Conservation (phyloP, 306 rosid genomes). For the Pyrus betulifolia region DNA sequence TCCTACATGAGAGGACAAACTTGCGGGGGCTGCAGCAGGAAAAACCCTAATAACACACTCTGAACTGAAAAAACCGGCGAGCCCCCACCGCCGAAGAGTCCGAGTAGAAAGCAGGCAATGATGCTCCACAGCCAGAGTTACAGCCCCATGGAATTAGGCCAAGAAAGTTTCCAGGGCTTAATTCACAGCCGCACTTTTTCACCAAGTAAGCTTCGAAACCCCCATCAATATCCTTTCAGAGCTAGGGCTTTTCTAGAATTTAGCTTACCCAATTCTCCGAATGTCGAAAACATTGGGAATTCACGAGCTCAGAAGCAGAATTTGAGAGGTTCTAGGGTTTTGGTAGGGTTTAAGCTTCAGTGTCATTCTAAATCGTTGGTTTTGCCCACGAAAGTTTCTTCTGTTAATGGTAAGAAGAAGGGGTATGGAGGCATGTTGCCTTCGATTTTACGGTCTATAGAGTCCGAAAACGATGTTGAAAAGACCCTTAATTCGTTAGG, state of each 20-base stretch:
- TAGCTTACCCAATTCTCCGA: conserved; percentile 1
- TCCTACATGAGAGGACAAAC: neutral
- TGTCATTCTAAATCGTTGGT: conserved; percentile 33
- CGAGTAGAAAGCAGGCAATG: neutral
- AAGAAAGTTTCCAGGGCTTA: conserved; percentile 25
- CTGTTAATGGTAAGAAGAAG: conserved; percentile 25
- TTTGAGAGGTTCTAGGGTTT: conserved; percentile 18
- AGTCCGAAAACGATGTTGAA: conserved; percentile 29
- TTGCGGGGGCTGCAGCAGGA: neutral
- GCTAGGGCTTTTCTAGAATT: conserved; percentile 26
- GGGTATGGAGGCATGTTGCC: conserved; percentile 45
- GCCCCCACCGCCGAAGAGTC: neutral
- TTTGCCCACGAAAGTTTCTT: conserved; percentile 21
- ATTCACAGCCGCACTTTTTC: conserved; percentile 14
- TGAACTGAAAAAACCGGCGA: conserved; percentile 1
- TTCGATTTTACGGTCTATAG: conserved; percentile 42
- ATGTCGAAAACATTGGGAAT: neutral
- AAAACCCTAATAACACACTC: neutral
- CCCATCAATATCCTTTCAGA: conserved; percentile 3
- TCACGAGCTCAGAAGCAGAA: conserved; percentile 15
- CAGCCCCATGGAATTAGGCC: conserved; percentile 34
- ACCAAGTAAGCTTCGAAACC: conserved; percentile 22
- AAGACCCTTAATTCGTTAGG: conserved; percentile 36
- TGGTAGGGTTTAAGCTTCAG: conserved; percentile 36
- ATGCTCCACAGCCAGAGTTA: conserved; percentile 25